Conservation (phyloP, 164 flowering plant species). For the Litsea cubeba region DNA sequence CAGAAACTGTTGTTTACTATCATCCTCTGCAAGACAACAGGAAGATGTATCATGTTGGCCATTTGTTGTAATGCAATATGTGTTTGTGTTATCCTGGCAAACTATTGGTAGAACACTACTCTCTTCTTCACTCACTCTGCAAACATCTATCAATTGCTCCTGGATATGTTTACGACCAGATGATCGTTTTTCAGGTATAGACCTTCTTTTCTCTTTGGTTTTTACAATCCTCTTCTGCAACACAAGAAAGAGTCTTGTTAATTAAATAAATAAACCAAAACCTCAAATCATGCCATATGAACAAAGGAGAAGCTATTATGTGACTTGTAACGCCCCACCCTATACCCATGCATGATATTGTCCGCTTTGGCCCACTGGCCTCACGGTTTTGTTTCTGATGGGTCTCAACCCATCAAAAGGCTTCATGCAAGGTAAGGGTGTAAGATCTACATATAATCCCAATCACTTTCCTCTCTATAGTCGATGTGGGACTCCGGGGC, state of each 20-base stretch:
- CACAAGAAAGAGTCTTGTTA: not conserved
- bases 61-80: conserved; percentile 21
- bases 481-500: too few species aligned
- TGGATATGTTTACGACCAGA: conserved; percentile 9
- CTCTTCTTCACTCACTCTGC: conserved; percentile 37
- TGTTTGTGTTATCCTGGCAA: conserved; percentile 26
- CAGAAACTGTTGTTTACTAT: conserved; percentile 4
- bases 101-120: conserved; percentile 23
- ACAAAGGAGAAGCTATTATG: too few species aligned
- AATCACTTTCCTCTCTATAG: too few species aligned
- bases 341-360: too few species aligned
- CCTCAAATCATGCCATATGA: too few species aligned
- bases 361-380: too few species aligned
- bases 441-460: too few species aligned
- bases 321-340: too few species aligned
- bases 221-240: conserved; percentile 36
- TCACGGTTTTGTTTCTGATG: too few species aligned
- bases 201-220: conserved; percentile 40
- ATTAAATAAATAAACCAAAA: too few species aligned
- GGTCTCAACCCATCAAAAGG: too few species aligned
- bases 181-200: conserved; percentile 19
- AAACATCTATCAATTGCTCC: conserved; percentile 21
- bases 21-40: conserved; percentile 39
- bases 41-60: conserved; percentile 31
- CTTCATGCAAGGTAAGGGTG: too few species aligned